Conservation (phyloP, 176 grass and related monocot species). For the Phyllostachys edulis region DNA sequence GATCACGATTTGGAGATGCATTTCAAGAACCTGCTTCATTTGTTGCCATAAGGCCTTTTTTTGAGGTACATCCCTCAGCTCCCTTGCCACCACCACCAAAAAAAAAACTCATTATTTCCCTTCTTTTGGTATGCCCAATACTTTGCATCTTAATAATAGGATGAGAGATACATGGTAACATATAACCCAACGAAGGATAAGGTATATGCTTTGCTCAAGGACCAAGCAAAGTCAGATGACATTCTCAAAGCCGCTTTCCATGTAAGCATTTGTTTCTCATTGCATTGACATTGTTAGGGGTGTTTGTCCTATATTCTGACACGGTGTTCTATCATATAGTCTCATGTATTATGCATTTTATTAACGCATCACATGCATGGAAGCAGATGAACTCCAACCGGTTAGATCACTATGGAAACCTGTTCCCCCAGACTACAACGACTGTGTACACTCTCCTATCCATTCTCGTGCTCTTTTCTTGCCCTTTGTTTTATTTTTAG, state of each 20-base stretch:
- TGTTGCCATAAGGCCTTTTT: too few relatives aligned
- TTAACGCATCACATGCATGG: too few relatives aligned
- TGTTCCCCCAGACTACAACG: too few relatives aligned
- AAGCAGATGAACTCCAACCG: too few relatives aligned
- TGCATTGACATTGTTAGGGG: background rate
- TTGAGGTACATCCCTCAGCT: too few relatives aligned
- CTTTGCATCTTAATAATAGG: slow-evolving; percentile 43
- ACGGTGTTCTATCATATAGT: slow-evolving; percentile 36
- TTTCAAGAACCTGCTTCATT: too few relatives aligned
- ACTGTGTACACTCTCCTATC: too few relatives aligned
- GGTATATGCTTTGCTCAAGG: slow-evolving; percentile 97
- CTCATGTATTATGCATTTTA: slow-evolving; percentile 57
- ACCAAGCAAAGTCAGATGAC: slow-evolving; percentile 96
- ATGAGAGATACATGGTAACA: slow-evolving; percentile 91
- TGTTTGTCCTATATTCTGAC: slow-evolving; percentile 16
- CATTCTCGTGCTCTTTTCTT: too few relatives aligned
- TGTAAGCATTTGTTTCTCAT: slow-evolving; percentile 49
- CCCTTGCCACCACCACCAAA: too few relatives aligned
- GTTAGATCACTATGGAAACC: too few relatives aligned
- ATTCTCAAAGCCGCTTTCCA: slow-evolving; percentile 98
- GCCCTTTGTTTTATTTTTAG: too few relatives aligned
- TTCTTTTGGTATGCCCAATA: slow-evolving; percentile 14
- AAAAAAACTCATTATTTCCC: background rate
- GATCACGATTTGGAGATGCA: too few relatives aligned
- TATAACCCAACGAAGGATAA: slow-evolving; percentile 99